A percentile compares a stretch with the other conserved stretches of the same genome.
Evolutionary conservation across 257 asterid species (phyloP).

Genomic region (Forsythia viridissima): DNA sequence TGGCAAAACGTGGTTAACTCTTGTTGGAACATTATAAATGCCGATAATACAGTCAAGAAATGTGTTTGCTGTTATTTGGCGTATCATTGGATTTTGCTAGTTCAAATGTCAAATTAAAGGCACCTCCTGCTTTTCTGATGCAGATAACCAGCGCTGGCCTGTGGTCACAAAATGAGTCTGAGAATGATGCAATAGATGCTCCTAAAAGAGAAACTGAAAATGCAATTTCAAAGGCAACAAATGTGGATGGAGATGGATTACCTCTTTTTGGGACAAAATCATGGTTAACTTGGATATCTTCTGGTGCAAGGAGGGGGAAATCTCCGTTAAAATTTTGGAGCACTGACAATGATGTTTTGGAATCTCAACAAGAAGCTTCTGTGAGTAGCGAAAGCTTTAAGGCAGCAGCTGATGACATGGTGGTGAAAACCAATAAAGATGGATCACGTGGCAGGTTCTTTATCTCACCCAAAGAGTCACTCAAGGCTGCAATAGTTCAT

Average conservation of each 20-base stretch:
- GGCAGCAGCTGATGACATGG: conserved; percentile 44
- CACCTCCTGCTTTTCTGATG: conserved; percentile 27
- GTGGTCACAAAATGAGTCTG: conserved; percentile 69
- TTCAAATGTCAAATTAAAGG: conserved; percentile 7
- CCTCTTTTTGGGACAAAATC: conserved; percentile 39
- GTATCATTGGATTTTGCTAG: conserved; percentile 14
- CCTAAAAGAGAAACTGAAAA: conserved; percentile 26
- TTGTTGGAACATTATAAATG: neutral
- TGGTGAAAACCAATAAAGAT: conserved; percentile 55
- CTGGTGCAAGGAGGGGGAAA: conserved; percentile 45
- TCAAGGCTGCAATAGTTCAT: conserved; percentile 69
- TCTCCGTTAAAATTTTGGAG: conserved; percentile 52
- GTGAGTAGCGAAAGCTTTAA: conserved; percentile 37
- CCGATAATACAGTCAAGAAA: neutral
- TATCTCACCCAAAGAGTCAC: conserved; percentile 75
- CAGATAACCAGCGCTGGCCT: conserved; percentile 87
- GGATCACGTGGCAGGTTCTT: conserved; percentile 55
- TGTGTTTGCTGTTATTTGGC: neutral
- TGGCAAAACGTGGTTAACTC: neutral
- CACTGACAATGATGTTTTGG: conserved; percentile 47
- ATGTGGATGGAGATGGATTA: conserved; percentile 48
- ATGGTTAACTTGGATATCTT: conserved; percentile 74
- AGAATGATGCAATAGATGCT: conserved; percentile 29
- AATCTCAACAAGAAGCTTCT: conserved; percentile 56
- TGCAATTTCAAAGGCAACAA: conserved; percentile 33